These are phyloP conservation scores for Tolypocladium endophyticum DNA, from an alignment of 2,329 filamentous ascomycete species.

Conservation along the genomic window DNA sequence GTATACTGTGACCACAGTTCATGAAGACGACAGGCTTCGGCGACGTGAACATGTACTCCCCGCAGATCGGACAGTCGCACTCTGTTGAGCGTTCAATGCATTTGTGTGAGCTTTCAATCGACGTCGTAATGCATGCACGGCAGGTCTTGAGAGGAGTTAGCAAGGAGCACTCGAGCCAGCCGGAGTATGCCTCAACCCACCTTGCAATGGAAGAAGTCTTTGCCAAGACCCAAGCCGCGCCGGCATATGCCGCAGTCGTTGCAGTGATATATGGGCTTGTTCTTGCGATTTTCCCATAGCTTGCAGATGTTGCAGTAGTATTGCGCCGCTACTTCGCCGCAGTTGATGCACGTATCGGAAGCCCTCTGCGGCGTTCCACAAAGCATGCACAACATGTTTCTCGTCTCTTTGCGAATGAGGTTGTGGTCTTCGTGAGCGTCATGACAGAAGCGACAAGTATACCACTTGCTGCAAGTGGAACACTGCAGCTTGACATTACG, in stretches of 20 bases:
- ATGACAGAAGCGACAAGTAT: conserved; percentile 91
- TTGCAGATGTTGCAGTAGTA: conserved; percentile 96
- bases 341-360: conserved; percentile 66
- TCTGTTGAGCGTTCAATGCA: conserved; percentile 93
- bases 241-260: conserved; percentile 92
- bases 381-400: conserved; percentile 96
- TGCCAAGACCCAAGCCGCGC: conserved; percentile 80
- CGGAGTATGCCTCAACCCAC: conserved; percentile 32
- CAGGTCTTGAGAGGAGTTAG: conserved; percentile 51
- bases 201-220: conserved; percentile 98
- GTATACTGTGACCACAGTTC: conserved; percentile 92
- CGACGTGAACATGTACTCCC: conserved; percentile 93
- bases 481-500: conserved; percentile 96
- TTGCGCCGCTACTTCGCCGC: conserved; percentile 66
- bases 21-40: conserved; percentile 84
- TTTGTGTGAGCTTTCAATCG: conserved; percentile 73
- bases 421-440: conserved; percentile 71
- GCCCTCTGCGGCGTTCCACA: conserved; percentile 79
- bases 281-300: conserved; percentile 88
- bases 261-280: conserved; percentile 92
- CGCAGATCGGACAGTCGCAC: conserved; percentile 92
- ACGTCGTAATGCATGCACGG: conserved; percentile 87
- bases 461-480: conserved; percentile 81
- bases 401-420: conserved; percentile 72
- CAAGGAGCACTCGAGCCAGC: not conserved